A percentile compares a stretch with the other conserved stretches of the same genome.
Evolutionary conservation across 1,284 basidiomycete genomes (phyloP).

Genomic region (Boletus semigastroideus): DNA sequence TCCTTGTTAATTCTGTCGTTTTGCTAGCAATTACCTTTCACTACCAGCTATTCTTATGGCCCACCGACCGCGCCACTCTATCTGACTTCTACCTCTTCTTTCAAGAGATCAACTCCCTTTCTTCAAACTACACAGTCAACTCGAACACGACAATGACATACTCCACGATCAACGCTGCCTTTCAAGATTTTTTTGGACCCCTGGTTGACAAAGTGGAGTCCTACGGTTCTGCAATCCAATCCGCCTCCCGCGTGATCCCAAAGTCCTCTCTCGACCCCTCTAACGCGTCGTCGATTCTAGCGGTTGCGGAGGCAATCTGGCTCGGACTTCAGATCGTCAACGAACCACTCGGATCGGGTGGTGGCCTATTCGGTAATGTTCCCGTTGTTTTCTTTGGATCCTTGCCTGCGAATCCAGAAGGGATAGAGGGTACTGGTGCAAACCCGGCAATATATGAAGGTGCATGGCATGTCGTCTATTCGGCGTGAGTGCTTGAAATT

Average conservation of each 20-base stretch:
- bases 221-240: conserved; percentile 6
- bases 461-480: conserved; percentile 15
- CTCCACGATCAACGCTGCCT: not conserved
- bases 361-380: not conserved
- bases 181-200: too few relatives aligned
- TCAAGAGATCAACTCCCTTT: conserved; percentile 12
- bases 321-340: conserved; percentile 9
- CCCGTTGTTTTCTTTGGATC: conserved; percentile 3
- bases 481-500: conserved; percentile 10
- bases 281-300: conserved; percentile 4
- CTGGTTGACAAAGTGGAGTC: not conserved
- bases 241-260: conserved; percentile 17
- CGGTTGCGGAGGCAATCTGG: conserved; percentile 18
- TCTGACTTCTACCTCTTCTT: conserved; percentile 15
- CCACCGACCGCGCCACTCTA: not conserved
- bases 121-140: conserved; percentile 7
- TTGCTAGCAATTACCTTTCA: not conserved
- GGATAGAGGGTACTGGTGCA: conserved; percentile 15
- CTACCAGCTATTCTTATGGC: conserved; percentile 10
- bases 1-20: not conserved
- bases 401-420: conserved; percentile 6
- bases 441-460: conserved; percentile 17
- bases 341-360: not conserved
- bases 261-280: conserved; percentile 10
- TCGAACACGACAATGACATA: conserved; percentile 11